These are phyloP conservation scores for Linum tenue DNA, from an alignment of 345 rosid species.

Conservation along the genomic window DNA sequence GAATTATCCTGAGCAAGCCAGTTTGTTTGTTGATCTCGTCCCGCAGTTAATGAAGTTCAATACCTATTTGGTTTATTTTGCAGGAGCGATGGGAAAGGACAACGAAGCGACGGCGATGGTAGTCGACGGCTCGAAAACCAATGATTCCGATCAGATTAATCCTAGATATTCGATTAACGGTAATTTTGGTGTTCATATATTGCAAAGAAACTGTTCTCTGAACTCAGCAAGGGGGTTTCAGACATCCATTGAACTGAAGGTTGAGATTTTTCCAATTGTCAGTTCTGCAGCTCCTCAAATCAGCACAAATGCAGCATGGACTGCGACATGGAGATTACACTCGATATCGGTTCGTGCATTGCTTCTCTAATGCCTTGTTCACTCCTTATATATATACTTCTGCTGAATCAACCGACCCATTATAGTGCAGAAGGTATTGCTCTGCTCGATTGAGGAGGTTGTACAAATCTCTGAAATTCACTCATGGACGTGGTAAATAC, in stretches of 20 bases:
- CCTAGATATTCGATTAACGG: constrained; percentile 75
- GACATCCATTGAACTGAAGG: not conserved
- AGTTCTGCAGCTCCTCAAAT: constrained; percentile 84
- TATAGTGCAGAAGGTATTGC: constrained; percentile 73
- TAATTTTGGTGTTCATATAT: not conserved
- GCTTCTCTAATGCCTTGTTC: not conserved
- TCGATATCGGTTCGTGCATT: constrained; percentile 57
- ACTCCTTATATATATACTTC: not conserved
- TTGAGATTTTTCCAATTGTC: constrained; percentile 6
- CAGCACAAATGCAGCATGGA: constrained; percentile 97
- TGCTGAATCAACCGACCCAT: not conserved
- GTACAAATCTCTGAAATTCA: constrained; percentile 85
- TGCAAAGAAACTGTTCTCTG: not conserved
- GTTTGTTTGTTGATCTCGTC: not conserved
- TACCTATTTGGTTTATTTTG: not conserved
- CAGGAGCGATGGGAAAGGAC: constrained; percentile 4
- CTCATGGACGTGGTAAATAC: constrained; percentile 92
- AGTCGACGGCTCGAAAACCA: constrained; percentile 51
- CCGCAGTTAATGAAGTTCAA: not conserved
- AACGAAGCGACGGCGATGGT: constrained; percentile 46
- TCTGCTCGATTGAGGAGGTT: constrained; percentile 90
- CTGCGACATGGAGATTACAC: constrained; percentile 90
- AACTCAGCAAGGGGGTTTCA: not conserved
- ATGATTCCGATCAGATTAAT: constrained; percentile 45
- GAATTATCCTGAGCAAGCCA: not conserved